phyloP scores from a whole-genome alignment of 768 basidiomycete species.

The Termitomyces sp. region DNA sequence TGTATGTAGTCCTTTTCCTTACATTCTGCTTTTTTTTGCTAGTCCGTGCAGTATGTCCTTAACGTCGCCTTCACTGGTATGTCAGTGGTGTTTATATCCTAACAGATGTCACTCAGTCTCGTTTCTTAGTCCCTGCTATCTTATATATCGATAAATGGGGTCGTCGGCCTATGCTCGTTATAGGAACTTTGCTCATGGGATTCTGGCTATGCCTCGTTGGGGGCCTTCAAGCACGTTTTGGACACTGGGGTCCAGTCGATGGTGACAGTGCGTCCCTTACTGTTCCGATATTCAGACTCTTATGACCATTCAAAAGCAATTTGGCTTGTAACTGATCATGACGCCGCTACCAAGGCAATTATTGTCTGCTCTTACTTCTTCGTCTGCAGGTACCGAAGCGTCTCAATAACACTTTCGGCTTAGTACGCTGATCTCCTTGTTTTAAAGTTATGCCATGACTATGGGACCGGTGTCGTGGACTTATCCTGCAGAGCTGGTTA shows the following conservation, averaged over 20 bases:
- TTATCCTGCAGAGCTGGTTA: conserved; percentile 61
- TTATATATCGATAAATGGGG: conserved; percentile 78
- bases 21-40: conserved; percentile 6
- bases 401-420: neutral
- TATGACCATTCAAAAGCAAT: conserved; percentile 17
- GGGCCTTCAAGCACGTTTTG: conserved; percentile 66
- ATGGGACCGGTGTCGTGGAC: conserved; percentile 79
- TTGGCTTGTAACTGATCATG: conserved; percentile 57
- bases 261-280: conserved; percentile 15
- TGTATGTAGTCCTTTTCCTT: neutral
- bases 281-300: neutral
- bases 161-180: conserved; percentile 72
- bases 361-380: conserved; percentile 78
- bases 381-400: conserved; percentile 46
- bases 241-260: conserved; percentile 54
- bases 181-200: conserved; percentile 65
- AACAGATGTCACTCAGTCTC: conserved; percentile 26
- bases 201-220: conserved; percentile 79
- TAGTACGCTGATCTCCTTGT: neutral
- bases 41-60: conserved; percentile 66
- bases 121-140: conserved; percentile 43
- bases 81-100: conserved; percentile 42
- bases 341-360: conserved; percentile 59
- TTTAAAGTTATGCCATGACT: conserved; percentile 56
- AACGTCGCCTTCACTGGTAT: conserved; percentile 40